Conservation (phyloP, 2,329 filamentous ascomycete genomes). For the Aureobasidium leucospermi region DNA sequence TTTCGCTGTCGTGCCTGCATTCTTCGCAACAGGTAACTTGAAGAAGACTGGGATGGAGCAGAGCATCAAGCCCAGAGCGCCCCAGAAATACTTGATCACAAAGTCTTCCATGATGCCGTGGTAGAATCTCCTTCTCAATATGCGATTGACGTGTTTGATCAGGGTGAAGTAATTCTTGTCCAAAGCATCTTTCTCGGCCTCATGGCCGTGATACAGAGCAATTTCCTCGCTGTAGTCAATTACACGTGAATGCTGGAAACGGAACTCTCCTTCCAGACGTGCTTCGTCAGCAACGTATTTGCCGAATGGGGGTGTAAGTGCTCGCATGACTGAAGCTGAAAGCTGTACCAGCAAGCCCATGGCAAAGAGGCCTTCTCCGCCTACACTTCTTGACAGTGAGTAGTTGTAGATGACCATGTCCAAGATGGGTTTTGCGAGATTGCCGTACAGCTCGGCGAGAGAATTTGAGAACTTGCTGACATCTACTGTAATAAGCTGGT, state of each 20-base stretch:
- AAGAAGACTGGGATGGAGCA: conserved; percentile 96
- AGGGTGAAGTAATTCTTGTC: conserved; percentile 98
- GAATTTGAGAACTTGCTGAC: conserved; percentile 95
- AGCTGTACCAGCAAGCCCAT: conserved; percentile 93
- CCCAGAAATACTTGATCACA: conserved; percentile 99
- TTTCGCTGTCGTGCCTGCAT: conserved; percentile 30
- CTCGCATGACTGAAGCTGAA: conserved; percentile 87
- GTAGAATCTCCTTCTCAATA: conserved; percentile 81
- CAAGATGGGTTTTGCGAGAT: conserved; percentile 85
- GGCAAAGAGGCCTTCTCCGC: conserved; percentile 88
- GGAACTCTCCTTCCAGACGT: conserved; percentile 87
- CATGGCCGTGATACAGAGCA: conserved; percentile 83
- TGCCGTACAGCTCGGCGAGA: conserved; percentile 89
- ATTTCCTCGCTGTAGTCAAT: conserved; percentile 97
- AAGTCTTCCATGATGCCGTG: conserved; percentile 99
- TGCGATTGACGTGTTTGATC: conserved; percentile 98
- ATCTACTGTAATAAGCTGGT: conserved; percentile 94
- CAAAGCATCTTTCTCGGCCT: conserved; percentile 89
- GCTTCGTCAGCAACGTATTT: conserved; percentile 98
- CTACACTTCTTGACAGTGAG: conserved; percentile 87
- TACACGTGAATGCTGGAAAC: conserved; percentile 86
- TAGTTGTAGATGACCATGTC: conserved; percentile 98
- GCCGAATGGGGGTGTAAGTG: conserved; percentile 89
- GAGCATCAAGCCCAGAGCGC: conserved; percentile 79
- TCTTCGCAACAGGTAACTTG: conserved; percentile 70